These are phyloP conservation scores for Astrephomene gubernaculifera DNA, from an alignment of 139 green algal genomes.

Conservation along the genomic window DNA sequence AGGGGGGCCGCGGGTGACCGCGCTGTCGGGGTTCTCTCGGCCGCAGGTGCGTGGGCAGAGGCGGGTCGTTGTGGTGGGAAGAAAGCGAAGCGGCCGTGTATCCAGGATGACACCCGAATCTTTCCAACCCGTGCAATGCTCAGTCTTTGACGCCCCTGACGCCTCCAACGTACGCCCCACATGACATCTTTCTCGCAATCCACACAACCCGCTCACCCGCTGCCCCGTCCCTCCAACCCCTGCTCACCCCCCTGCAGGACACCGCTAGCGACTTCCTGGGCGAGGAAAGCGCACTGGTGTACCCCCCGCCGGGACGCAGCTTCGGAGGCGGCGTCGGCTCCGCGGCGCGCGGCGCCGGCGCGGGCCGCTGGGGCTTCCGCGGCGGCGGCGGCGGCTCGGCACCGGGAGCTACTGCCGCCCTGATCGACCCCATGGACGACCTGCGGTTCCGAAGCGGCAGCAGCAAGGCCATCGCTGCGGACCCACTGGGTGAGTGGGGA, in stretches of 20 bases:
- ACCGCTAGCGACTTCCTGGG: slow-evolving; percentile 5
- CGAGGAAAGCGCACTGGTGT: slow-evolving; percentile 24
- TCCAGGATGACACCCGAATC: background rate
- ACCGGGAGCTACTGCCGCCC: background rate
- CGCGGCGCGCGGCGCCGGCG: background rate
- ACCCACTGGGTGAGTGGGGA: slow-evolving; percentile 20
- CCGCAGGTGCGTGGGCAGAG: background rate
- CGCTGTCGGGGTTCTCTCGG: background rate
- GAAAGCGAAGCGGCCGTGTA: background rate
- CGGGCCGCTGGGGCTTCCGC: background rate
- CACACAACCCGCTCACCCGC: no score
- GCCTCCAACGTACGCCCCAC: background rate
- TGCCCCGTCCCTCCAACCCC: no score
- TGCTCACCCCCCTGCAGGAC: background rate
- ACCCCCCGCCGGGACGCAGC: background rate
- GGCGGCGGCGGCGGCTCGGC: background rate
- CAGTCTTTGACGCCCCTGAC: background rate
- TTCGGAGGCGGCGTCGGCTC: slow-evolving; percentile 1
- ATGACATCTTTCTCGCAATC: background rate
- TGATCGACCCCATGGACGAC: slow-evolving; percentile 29
- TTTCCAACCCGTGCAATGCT: background rate
- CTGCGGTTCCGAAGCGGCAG: background rate
- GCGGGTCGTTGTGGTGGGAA: background rate
- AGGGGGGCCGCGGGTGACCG: background rate
- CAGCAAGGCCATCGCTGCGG: background rate